A percentile compares a stretch with the other conserved stretches of the same genome.
Conservation (phyloP, 2,329 filamentous ascomycete genomes). For the Scytalidium lignicola region DNA sequence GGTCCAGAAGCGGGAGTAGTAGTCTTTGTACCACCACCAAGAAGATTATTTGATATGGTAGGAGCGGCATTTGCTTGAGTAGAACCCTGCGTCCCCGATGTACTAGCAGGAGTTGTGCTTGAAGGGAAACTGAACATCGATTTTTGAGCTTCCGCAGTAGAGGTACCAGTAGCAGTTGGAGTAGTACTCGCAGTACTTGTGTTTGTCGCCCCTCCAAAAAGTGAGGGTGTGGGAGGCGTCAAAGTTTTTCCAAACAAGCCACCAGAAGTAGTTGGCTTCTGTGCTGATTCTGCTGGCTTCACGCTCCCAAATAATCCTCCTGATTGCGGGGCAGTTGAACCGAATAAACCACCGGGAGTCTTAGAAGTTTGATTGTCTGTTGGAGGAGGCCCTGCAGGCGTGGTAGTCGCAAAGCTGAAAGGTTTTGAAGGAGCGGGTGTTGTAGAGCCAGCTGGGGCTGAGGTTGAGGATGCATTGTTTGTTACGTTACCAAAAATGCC, state of each 20-base stretch:
- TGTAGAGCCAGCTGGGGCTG: constrained; percentile 19
- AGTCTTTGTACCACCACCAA: constrained; percentile 4
- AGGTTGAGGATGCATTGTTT: constrained; percentile 7
- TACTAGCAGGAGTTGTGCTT: constrained; percentile 10
- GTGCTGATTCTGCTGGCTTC: not conserved
- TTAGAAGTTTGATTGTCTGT: constrained; percentile 11
- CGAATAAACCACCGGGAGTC: constrained; percentile 7
- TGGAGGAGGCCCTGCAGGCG: constrained; percentile 28
- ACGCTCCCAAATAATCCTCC: constrained; percentile 3
- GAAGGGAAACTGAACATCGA: constrained; percentile 14
- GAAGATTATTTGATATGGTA: constrained; percentile 8
- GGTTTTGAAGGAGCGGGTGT: constrained; percentile 21
- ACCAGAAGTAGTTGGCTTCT: constrained; percentile 2
- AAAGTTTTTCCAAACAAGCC: constrained; percentile 5
- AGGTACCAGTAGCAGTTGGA: not conserved
- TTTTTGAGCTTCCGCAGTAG: constrained; percentile 7
- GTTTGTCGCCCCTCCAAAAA: not conserved
- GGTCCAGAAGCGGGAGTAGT: not conserved
- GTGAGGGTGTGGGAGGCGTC: constrained; percentile 2
- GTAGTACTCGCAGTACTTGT: constrained; percentile 1
- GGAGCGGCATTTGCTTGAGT: constrained; percentile 11
- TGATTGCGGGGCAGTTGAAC: not conserved
- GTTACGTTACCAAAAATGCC: constrained; percentile 7
- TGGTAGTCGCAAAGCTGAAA: constrained; percentile 21
- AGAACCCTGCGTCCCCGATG: constrained; percentile 5